Evolutionary conservation across 2,329 filamentous ascomycete species (phyloP), one percentile per base, ranked within the genome.

Genomic region (Acephala macrosclerotiorum): DNA sequence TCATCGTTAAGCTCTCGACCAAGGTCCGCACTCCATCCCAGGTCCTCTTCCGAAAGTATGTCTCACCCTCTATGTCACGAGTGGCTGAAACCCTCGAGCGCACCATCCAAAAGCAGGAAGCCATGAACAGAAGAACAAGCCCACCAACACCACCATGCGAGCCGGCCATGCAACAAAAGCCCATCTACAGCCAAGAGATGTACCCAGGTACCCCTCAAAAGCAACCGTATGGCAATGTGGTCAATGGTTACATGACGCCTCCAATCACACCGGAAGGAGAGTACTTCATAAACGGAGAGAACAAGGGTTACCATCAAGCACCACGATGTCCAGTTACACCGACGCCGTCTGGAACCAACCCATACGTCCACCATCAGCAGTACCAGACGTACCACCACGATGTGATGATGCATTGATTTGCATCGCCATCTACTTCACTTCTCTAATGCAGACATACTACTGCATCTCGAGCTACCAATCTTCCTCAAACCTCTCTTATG

Each of bases 171-270:
- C 77, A 81, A 57, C 77, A 81, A 56, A 87, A 88, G 79, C 80
- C 77, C 9, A 67, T 72, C 26, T 68, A 74, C 38, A 77, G 77
- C 38, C 68, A 81, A 45, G 83, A 86, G 69, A 82, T 87, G 75
- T 87, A 89, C 70, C 93, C 91, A 75, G 91, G 89, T 79, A 96
- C 93, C 18, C 93, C 93, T 16, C 89, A 93, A 75, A 95, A 95
- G 82, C 49, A 53, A 33, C 87, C 64, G 22, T 80, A 82, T n/a
- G 81, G 86, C 60, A 83, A 83, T 60, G 85, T 89, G 69, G 87
- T 89, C 42, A 86, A 93, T 71, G 93, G 92, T 65, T 94, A 94
- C 79, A 86, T 94, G 71, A 96, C 93, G 18, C 93, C 93, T 29
- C 93, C 93, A 1, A 95, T 96, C 76, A 96, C 93, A 0, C 93